phyloP scores from a whole-genome alignment of 805 yeast species.

The Cephaloascus fragrans region DNA sequence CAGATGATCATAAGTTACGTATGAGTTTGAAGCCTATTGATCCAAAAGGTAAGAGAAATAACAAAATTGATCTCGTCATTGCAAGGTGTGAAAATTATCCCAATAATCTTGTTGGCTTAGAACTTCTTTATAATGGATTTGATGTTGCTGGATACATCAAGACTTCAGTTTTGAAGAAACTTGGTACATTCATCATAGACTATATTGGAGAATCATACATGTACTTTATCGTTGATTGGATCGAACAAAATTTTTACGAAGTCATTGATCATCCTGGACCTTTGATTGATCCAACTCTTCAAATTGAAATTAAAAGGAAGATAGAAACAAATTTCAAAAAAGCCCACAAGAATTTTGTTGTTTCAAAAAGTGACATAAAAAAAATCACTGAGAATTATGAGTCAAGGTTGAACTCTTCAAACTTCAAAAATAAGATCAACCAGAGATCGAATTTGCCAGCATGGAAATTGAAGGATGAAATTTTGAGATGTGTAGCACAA shows the following conservation, averaged over 20 bases:
- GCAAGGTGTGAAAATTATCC: conserved; percentile 49
- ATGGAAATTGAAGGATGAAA: conserved; percentile 53
- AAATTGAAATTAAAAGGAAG: neutral
- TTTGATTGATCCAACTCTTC: conserved; percentile 26
- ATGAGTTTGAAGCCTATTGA: neutral
- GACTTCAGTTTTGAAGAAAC: conserved; percentile 38
- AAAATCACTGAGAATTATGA: conserved; percentile 23
- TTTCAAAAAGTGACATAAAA: conserved; percentile 18
- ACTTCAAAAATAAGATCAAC: conserved; percentile 23
- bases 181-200: conserved; percentile 32
- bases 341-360: conserved; percentile 5
- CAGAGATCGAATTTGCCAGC: conserved; percentile 68
- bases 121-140: conserved; percentile 7
- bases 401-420: conserved; percentile 16
- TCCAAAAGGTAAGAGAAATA: too few species aligned
- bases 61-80: conserved; percentile 6
- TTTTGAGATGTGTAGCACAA: conserved; percentile 44
- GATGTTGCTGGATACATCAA: conserved; percentile 60
- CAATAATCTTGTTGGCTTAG: conserved; percentile 56
- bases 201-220: conserved; percentile 64
- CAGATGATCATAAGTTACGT: conserved; percentile 10
- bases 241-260: conserved; percentile 48
- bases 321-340: conserved; percentile 8
- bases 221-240: conserved; percentile 66
- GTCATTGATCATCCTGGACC: conserved; percentile 72